Evolutionary conservation across 768 basidiomycete species (phyloP), one percentile per base, ranked within the genome.

Genomic region (Boletus vinaceobasis): DNA sequence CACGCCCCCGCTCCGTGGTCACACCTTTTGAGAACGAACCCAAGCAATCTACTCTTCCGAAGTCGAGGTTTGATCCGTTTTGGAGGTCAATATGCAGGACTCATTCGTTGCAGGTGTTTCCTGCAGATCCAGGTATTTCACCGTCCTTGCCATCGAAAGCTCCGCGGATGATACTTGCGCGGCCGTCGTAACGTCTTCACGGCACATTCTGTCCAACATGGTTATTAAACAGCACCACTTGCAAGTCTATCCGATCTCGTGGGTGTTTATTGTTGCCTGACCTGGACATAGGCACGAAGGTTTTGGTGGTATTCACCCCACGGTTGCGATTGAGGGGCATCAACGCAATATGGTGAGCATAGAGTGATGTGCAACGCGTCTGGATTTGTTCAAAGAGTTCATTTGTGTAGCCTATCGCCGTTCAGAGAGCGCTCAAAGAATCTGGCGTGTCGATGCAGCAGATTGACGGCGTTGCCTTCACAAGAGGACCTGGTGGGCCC

Each of bases 101-200:
- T 40, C n/a, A 39, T 39, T 43, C 26, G 32, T 26, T 33, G 17
- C 35, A 62, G 53, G 26, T 5, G 0, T 29, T 14, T 35, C 33
- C 27, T 8, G 11, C 35, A 27, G 11, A 39, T 35, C 40, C 45
- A 62, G 65, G 23, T 14, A 32, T 21, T 84, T 90, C 64, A 88
- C 82, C 1, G 84, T 90, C 14, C 79, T 91, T 83, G 8, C 47
- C 47, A 64, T 96, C 36, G 94, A 97, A 71, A 86, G 87, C 2
- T 94, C 92, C 13, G 93, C 93, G 14, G 96, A 99, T 69, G 97
- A 98, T 66, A 90, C 93, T 1, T 96, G 93, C 62, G 92, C 87
- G 15, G 88, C 95, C 1, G 77, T 98, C 47, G 88, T 99, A 35
- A 80, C 82, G 19, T 88, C 87, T 1, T 74, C 80, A 8, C 79